Evolutionary conservation across 441 rosid genomes (phyloP), one percentile per base, ranked within the genome.

Genomic region (Omphalea diandra): DNA sequence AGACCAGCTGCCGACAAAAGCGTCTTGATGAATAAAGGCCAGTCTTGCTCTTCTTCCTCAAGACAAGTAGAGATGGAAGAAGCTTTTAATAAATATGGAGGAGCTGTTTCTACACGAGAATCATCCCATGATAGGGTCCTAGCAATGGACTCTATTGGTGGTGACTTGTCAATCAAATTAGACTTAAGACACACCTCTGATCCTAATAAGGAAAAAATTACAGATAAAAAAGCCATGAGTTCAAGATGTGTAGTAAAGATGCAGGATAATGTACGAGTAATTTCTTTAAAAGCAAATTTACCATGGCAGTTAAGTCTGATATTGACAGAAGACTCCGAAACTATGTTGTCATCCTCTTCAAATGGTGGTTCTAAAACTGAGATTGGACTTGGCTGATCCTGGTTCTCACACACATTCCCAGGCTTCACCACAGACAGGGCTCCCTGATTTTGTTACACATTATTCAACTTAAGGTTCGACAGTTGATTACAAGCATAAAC

Each of bases 301-400:
- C 96, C 91, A 26, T 18, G 76, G 38, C 50, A 35, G 18, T 68
- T 80, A 59, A 61, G 79, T 81, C 85, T 87, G 62, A 74, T 44
- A 59, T 71, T 78, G 43, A 80, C 75, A 69, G 87, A 82, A 55
- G 79, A 80, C 71, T 81, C 89, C 20, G 76, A 73, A 72, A 72
- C 75, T 64, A 66, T 26, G 66, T 52, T 77, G 77, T 79, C 84
- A 76, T 89, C 93, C 75, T 95, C 97, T 67, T 87, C 91, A 69
- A 88, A 93, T 44, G 83, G 84, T 1, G 84, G 87, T 50, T 93
- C 95, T 68, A 95, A 75, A 84, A 95, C 99, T n/a, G 97, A 93
- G 70, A 86, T 79, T 35, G 98, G 99, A 75, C 98, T 95, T 35
- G 95, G 97, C 75, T 95, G 97, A 79, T 93, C 95, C 72, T 81